Evolutionary conservation across 257 asterid genomes (phyloP), one percentile per base, ranked within the genome.

Genomic region (Linaria vulgaris): DNA sequence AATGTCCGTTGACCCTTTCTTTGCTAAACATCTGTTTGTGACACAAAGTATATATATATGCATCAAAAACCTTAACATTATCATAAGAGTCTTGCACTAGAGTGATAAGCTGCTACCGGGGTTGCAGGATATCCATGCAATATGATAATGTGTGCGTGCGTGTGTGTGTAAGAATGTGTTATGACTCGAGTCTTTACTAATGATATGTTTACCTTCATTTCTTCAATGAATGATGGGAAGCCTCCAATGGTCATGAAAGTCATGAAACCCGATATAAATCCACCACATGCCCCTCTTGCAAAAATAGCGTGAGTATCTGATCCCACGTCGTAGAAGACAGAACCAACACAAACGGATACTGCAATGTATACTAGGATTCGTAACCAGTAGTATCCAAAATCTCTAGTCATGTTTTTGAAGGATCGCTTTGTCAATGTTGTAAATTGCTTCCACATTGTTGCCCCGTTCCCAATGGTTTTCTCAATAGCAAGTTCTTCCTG

Each of bases 221-320:
- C 98, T 76, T 91, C 98, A 41, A 88, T 83, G 82, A 91, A 91
- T 11, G 95, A 86, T 59, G 98, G 97, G 84, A 91, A 86, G 50
- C 97, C 98, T 52, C 98, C 98, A 6, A 91, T 88, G 41, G 97
- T 78, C 98, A 91, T 88, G 85, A 88, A 86, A 5, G 92, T 81
- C 98, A 91, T 91, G 53, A 84, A 91, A 12, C 98, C 98, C 1
- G 97, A 80, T 41, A 91, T 68, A 56, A 88, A 91, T 39, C 96
- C 98, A 9, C 91, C 96, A 20, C 91, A 86, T 20, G 95, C 88
- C 15, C 96, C 98, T 67, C 98, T 70, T 0, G 95, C 96, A 17
- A 83, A 63, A 44, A 88, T 72, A 7, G 98, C 79, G 15, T 52
- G 74, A 20, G 69, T 71, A 30, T 78, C 69, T 1, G 90, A 79